Evolutionary conservation across 495 filamentous ascomycete species (phyloP).

Genomic region (Cetradonia linearis): DNA sequence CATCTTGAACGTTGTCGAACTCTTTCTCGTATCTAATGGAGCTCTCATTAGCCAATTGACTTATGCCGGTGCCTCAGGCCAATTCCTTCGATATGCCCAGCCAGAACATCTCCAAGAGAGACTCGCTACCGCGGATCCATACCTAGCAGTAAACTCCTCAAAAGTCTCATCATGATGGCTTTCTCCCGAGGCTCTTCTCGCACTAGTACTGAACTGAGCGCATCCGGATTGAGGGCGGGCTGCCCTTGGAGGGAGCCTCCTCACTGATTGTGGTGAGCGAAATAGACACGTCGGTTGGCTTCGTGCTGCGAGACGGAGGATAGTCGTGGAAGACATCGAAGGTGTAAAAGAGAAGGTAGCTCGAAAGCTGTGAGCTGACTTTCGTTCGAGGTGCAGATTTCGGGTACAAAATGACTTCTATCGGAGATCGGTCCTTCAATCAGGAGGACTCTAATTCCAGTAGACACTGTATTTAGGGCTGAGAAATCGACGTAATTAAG

Average conservation of each 20-base stretch:
- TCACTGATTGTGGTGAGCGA: constrained; percentile 10
- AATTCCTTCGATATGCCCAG: background rate
- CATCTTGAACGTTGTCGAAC: constrained; percentile 94
- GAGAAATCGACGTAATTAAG: background rate
- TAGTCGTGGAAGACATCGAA: constrained; percentile 55
- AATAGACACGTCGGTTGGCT: constrained; percentile 53
- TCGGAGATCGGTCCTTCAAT: background rate
- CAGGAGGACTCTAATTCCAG: background rate
- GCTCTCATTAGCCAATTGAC: constrained; percentile 28
- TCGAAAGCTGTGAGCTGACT: background rate
- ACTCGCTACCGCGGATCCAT: constrained; percentile 32
- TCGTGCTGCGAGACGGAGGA: constrained; percentile 62
- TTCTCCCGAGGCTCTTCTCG: constrained; percentile 18
- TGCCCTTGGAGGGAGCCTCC: constrained; percentile 13
- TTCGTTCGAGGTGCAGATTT: background rate
- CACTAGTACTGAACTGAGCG: constrained; percentile 24
- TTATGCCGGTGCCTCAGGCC: background rate
- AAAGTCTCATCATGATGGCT: constrained; percentile 82
- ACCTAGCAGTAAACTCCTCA: constrained; percentile 98
- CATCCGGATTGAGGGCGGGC: background rate
- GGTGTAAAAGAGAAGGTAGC: constrained; percentile 17
- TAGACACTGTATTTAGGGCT: background rate
- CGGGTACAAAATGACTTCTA: constrained; percentile 10
- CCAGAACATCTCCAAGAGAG: background rate
- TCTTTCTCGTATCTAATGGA: constrained; percentile 89